A percentile compares a stretch with the other conserved stretches of the same genome.
phyloP scores from a whole-genome alignment of 768 basidiomycete genomes.

The Boletus vermiculosoides region DNA sequence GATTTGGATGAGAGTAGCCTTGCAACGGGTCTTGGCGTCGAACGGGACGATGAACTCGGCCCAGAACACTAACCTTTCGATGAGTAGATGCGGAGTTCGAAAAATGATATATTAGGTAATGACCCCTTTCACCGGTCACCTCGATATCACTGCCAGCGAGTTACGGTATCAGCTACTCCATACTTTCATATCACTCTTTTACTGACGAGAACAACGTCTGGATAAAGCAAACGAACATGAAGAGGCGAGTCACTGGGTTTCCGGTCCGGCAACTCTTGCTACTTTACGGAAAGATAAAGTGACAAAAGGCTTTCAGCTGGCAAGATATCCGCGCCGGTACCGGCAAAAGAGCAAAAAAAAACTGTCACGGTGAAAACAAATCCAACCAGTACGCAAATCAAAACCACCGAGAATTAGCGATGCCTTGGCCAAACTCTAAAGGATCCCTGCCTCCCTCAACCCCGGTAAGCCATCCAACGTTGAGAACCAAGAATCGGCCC shows the following conservation, averaged over 20 bases:
- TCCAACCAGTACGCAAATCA: neutral
- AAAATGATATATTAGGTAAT: constrained; percentile 13
- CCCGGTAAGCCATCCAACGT: constrained; percentile 7
- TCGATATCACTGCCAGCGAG: neutral
- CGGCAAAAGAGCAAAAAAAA: neutral
- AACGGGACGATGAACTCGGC: constrained; percentile 30
- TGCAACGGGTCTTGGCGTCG: constrained; percentile 38
- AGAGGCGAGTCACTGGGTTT: too few species aligned
- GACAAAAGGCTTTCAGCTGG: neutral
- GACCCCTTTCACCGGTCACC: constrained; percentile 1
- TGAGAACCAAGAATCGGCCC: neutral
- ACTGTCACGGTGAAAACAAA: neutral
- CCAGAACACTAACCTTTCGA: constrained; percentile 4
- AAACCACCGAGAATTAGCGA: neutral
- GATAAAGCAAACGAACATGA: neutral
- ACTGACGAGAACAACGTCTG: neutral
- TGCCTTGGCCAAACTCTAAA: neutral
- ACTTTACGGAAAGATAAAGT: neutral
- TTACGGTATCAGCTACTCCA: neutral
- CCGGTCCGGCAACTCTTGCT: neutral
- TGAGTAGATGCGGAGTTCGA: constrained; percentile 22
- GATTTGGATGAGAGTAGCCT: constrained; percentile 24
- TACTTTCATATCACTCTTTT: neutral
- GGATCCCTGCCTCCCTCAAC: constrained; percentile 7
- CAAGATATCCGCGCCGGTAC: neutral